These are phyloP conservation scores for Penicillium bialowiezense DNA, from an alignment of 495 filamentous ascomycete genomes.

Conservation along the genomic window DNA sequence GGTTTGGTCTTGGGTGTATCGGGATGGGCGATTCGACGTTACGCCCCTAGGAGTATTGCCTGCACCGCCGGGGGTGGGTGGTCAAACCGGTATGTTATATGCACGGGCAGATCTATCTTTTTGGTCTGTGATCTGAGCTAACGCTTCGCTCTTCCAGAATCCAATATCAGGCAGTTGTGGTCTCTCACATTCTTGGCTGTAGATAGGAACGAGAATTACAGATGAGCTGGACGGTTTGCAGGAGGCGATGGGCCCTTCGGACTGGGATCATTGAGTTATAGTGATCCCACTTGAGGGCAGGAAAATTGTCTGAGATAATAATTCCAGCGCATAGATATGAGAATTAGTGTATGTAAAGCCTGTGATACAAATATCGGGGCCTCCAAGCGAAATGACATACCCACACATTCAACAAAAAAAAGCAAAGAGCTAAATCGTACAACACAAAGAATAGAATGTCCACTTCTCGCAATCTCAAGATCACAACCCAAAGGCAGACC, in stretches of 20 bases:
- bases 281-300: no score
- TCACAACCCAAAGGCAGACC: background rate
- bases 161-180: background rate
- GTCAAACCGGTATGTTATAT: constrained; percentile 27
- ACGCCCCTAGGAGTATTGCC: constrained; percentile 51
- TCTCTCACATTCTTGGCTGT: background rate
- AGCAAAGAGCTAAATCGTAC: background rate
- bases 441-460: background rate
- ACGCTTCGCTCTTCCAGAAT: background rate
- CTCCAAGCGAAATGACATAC: no score
- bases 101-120: background rate
- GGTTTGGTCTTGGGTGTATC: constrained; percentile 63
- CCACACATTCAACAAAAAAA: background rate
- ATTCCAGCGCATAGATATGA: no score
- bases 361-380: no score
- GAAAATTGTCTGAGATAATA: no score
- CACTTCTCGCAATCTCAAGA: background rate
- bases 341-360: no score
- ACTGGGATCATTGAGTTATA: no score
- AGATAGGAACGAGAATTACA: background rate
- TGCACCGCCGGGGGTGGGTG: constrained; percentile 45
- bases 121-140: background rate
- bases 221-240: background rate
- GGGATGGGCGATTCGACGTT: constrained; percentile 43
- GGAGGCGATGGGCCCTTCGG: no score